These are phyloP conservation scores for Aspergillus arachidicola DNA, from an alignment of 2,329 filamentous ascomycete genomes.

Conservation along the genomic window DNA sequence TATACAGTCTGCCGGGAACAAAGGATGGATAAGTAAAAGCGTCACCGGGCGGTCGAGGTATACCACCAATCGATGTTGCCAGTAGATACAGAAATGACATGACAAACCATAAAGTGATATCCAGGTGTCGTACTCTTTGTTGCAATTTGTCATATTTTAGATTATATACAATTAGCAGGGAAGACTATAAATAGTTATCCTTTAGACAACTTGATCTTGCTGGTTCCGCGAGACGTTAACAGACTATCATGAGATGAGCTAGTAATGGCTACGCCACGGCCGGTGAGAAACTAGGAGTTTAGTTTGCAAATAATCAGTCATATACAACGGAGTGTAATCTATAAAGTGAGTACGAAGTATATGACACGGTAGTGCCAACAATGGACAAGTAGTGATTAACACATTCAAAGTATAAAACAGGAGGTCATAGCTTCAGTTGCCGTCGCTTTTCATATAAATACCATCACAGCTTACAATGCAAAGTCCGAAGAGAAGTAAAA, in stretches of 20 bases:
- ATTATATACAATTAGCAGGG: no score
- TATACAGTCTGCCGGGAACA: not conserved
- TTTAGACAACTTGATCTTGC: not conserved
- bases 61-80: not conserved
- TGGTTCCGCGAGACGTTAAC: not conserved
- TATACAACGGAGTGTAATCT: not conserved
- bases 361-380: not conserved
- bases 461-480: slow-evolving; percentile 4
- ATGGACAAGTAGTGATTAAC: not conserved
- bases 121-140: no score
- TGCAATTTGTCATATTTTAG: no score
- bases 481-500: not conserved
- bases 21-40: not conserved
- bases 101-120: not conserved
- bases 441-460: not conserved
- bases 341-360: not conserved
- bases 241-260: not conserved
- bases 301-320: not conserved
- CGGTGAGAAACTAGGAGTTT: not conserved
- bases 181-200: not conserved
- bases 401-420: not conserved
- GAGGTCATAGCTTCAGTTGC: not conserved
- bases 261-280: not conserved
- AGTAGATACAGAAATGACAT: not conserved
- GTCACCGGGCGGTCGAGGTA: not conserved